A percentile compares a stretch with the other conserved stretches of the same genome.
These are phyloP conservation scores for Citrus inodora DNA, from an alignment of 345 rosid genomes.

Conservation along the genomic window DNA sequence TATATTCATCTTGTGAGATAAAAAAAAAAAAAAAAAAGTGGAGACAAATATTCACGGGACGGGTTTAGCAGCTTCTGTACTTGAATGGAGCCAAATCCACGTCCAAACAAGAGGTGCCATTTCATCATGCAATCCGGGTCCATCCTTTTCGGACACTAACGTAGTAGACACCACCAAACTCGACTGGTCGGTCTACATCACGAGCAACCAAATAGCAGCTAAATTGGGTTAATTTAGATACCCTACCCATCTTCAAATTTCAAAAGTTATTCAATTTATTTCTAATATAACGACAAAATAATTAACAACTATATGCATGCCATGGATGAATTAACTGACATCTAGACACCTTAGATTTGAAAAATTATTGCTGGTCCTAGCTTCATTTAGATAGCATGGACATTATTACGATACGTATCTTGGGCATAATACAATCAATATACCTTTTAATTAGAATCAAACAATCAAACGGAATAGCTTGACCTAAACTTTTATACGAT, in stretches of 20 bases:
- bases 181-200: neutral
- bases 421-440: neutral
- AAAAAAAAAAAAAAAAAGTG: neutral
- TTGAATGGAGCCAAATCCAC: neutral
- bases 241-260: neutral
- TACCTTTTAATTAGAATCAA: neutral
- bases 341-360: neutral
- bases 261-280: too few relatives aligned
- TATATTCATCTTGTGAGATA: neutral
- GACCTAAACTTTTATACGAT: too few relatives aligned
- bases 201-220: neutral
- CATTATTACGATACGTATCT: too few relatives aligned
- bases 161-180: neutral
- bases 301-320: neutral
- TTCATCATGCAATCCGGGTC: neutral
- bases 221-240: slow-evolving; percentile 2
- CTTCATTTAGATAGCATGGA: neutral
- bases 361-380: neutral
- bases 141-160: neutral
- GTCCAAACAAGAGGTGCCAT: neutral
- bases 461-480: neutral
- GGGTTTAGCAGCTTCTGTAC: neutral
- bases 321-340: neutral
- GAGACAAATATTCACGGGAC: slow-evolving; percentile 8
- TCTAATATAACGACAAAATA: neutral